Conservation (phyloP, 805 yeast genomes). For the Candida ficus region DNA sequence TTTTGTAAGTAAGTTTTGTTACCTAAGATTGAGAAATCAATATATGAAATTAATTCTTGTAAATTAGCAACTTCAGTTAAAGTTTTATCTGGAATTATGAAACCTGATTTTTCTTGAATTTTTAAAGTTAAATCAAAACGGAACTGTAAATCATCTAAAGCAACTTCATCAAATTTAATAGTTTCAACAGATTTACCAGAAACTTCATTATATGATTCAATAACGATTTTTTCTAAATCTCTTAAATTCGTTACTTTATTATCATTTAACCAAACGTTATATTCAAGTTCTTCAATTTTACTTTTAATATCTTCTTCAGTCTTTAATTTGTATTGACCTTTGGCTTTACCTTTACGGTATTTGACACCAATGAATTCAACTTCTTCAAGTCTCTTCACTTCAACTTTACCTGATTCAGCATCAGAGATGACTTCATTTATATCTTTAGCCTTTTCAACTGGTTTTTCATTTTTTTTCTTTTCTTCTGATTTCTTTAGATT, state of each 20-base stretch:
- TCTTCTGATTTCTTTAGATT: conserved; percentile 27
- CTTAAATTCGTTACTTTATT: conserved; percentile 22
- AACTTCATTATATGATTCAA: conserved; percentile 14
- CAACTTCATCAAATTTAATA: conserved; percentile 12
- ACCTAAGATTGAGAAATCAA: conserved; percentile 6
- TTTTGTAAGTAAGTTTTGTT: conserved; percentile 8
- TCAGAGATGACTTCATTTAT: conserved; percentile 29
- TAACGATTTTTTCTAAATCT: conserved; percentile 24
- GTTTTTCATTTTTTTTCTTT: conserved; percentile 16
- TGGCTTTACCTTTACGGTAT: conserved; percentile 7
- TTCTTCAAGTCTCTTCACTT: conserved; percentile 16
- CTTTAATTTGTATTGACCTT: conserved; percentile 9
- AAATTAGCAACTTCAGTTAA: conserved; percentile 22
- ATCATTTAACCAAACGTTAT: conserved; percentile 27
- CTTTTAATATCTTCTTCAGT: conserved; percentile 3
- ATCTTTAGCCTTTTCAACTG: conserved; percentile 15
- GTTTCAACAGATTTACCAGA: conserved; percentile 2
- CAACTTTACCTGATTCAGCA: conserved; percentile 30
- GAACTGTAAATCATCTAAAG: conserved; percentile 24
- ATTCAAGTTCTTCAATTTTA: conserved; percentile 6
- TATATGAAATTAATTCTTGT: conserved; percentile 3
- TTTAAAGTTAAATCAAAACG: conserved; percentile 32
- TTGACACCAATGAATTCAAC: conserved; percentile 24
- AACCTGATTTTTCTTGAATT: conserved; percentile 34
- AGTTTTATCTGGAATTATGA: conserved; percentile 32